Conservation (phyloP, 129 eudicot genomes). For the Centaurea solstitialis region DNA sequence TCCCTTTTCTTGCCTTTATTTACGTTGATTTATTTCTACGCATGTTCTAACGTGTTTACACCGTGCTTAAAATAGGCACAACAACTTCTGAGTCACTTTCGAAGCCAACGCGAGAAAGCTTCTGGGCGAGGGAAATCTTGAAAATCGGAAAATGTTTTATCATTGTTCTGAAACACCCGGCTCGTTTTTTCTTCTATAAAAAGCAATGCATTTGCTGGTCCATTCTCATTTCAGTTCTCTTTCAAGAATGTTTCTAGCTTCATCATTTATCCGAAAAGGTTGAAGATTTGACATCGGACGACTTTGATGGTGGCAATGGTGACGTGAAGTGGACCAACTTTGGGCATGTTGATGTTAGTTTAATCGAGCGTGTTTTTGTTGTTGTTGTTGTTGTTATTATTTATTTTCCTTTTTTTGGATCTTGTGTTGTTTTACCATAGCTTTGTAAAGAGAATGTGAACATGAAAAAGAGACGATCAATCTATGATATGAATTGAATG, state of each 20-base stretch:
- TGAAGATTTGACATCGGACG: background rate
- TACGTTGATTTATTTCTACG: background rate
- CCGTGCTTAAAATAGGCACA: constrained; percentile 61
- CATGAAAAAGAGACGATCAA: background rate
- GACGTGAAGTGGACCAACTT: constrained; percentile 27
- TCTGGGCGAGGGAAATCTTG: constrained; percentile 66
- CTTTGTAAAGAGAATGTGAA: constrained; percentile 30
- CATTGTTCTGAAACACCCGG: background rate
- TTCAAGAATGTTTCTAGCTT: constrained; percentile 10
- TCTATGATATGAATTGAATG: constrained; percentile 28
- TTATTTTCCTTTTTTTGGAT: constrained; percentile 9
- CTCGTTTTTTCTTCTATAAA: background rate
- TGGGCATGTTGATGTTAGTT: constrained; percentile 18
- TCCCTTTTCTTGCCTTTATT: background rate
- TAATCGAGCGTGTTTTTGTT: constrained; percentile 5
- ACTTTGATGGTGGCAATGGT: constrained; percentile 17
- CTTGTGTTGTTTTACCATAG: constrained; percentile 4
- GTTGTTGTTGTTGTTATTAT: background rate
- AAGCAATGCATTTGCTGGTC: background rate
- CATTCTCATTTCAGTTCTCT: background rate
- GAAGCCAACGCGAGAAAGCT: constrained; percentile 81
- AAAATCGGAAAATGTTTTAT: constrained; percentile 20
- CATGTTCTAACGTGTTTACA: constrained; percentile 18
- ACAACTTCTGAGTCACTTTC: constrained; percentile 90
- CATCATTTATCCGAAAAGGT: constrained; percentile 12